These are phyloP conservation scores for Teratosphaeria zuluensis DNA, from an alignment of 2,329 filamentous ascomycete genomes.

Conservation along the genomic window DNA sequence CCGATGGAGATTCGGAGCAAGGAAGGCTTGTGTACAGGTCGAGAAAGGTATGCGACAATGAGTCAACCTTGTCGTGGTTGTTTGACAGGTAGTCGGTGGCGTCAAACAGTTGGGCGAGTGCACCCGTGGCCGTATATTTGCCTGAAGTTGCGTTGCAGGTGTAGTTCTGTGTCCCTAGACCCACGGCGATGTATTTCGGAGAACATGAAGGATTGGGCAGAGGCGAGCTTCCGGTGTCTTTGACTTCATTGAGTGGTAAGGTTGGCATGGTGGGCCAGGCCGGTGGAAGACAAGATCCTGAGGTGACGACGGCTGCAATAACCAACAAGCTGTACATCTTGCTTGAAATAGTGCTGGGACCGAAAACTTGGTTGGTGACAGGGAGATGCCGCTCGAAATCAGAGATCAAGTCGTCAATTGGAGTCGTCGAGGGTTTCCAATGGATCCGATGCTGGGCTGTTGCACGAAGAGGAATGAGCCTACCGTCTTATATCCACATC, in stretches of 20 bases:
- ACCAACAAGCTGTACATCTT: neutral
- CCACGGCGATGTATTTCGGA: slow-evolving; percentile 43
- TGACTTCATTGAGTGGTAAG: slow-evolving; percentile 1
- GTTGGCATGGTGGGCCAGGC: neutral
- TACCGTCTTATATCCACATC: neutral
- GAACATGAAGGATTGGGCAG: slow-evolving; percentile 6
- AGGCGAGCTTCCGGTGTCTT: neutral
- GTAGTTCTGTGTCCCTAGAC: slow-evolving; percentile 61
- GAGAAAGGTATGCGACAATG: neutral
- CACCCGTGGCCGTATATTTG: slow-evolving; percentile 25
- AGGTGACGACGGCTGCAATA: neutral
- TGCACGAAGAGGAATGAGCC: neutral
- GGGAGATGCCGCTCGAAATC: neutral
- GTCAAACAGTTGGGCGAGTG: slow-evolving; percentile 37
- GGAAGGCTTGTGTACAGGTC: neutral
- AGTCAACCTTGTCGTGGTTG: slow-evolving; percentile 1
- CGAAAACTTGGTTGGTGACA: neutral
- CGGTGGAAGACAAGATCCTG: neutral
- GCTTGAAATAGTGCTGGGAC: neutral
- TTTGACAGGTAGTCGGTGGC: slow-evolving; percentile 22
- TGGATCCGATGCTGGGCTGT: neutral
- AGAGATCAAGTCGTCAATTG: neutral
- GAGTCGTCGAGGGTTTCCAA: neutral
- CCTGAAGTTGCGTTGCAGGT: slow-evolving; percentile 38
- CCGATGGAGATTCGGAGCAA: slow-evolving; percentile 2